phyloP scores from a whole-genome alignment of 202 grass and related monocot species.

The Setaria italica region DNA sequence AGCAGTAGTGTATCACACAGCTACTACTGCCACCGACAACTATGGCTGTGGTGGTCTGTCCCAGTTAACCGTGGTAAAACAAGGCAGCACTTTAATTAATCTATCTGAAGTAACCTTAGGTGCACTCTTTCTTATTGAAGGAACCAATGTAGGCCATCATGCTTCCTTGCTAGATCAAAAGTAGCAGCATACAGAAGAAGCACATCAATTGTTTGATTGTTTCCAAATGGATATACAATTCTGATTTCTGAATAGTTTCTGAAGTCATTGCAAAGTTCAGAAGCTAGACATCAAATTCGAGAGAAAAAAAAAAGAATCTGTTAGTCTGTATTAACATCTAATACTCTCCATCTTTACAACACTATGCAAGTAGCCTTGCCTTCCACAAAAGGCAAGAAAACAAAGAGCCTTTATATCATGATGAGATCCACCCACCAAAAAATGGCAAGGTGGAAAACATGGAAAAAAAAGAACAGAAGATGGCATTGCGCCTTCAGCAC shows the following conservation, averaged over 20 bases:
- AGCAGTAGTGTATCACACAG: neutral
- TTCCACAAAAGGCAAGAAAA: conserved; percentile 45
- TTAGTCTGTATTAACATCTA: conserved; percentile 57
- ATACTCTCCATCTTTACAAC: conserved; percentile 47
- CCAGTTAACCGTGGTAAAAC: conserved; percentile 12
- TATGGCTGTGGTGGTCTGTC: neutral
- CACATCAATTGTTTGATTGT: neutral
- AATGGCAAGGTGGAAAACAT: conserved; percentile 44
- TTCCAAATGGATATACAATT: neutral
- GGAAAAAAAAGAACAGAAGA: neutral
- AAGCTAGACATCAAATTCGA: neutral
- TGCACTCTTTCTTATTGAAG: conserved; percentile 8
- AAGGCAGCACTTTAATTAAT: conserved; percentile 22
- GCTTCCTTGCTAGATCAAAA: conserved; percentile 31
- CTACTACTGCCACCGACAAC: neutral
- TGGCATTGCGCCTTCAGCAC: neutral
- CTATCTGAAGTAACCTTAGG: conserved; percentile 19
- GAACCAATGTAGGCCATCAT: conserved; percentile 19
- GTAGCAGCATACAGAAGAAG: conserved; percentile 4
- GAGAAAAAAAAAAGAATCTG: neutral
- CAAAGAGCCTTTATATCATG: conserved; percentile 39
- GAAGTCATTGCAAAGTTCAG: neutral
- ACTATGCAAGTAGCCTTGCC: conserved; percentile 43
- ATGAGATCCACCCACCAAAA: conserved; percentile 22
- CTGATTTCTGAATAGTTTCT: neutral